These are phyloP conservation scores for Eucalyptus virginea DNA, from an alignment of 345 rosid genomes.

Conservation along the genomic window DNA sequence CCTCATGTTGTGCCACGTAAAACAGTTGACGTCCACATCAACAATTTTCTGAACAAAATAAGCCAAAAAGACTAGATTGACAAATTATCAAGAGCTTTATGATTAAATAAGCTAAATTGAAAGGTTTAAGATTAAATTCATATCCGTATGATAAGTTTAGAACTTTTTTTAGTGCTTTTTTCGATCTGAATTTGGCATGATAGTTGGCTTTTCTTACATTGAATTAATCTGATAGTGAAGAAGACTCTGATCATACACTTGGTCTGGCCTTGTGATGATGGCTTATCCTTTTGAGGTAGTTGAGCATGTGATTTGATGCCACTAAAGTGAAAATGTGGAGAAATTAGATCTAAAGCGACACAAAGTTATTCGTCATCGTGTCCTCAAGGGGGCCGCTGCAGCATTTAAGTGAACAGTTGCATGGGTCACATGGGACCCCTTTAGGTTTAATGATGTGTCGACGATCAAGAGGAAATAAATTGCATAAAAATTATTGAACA, in stretches of 20 bases:
- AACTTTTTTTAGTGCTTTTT: rapidly evolving
- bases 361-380: background rate
- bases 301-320: background rate
- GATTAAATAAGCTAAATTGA: background rate
- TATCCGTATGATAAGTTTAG: rapidly evolving
- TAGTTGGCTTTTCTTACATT: background rate
- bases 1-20: rapidly evolving
- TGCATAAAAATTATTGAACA: no score
- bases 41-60: rapidly evolving
- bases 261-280: background rate
- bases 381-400: background rate
- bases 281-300: background rate
- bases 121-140: rapidly evolving
- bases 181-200: background rate
- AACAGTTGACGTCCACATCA: rapidly evolving
- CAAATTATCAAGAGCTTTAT: rapidly evolving
- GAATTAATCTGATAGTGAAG: background rate
- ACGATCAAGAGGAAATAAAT: background rate
- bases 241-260: background rate
- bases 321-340: background rate
- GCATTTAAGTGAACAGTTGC: background rate
- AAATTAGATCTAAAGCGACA: background rate
- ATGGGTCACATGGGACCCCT: background rate
- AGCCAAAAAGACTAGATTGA: rapidly evolving
- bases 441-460: background rate